phyloP scores from a whole-genome alignment of 768 basidiomycete genomes.

The Tylopilus sp. region DNA sequence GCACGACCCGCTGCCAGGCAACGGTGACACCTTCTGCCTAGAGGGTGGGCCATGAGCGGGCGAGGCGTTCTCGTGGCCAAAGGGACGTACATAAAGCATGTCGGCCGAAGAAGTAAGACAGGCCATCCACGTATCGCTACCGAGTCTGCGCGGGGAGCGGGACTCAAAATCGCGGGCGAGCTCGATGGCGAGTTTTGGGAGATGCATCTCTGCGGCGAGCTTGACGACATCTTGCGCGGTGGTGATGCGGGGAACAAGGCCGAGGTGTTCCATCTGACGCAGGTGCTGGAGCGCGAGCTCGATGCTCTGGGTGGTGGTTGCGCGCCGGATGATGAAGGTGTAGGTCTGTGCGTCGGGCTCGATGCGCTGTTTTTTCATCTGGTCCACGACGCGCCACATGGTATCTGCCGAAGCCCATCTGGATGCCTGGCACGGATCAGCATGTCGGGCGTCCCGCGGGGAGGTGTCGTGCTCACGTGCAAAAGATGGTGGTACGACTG shows the following conservation, averaged over 20 bases:
- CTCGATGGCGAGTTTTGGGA: conserved; percentile 69
- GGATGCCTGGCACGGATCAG: conserved; percentile 41
- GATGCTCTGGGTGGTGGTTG: conserved; percentile 45
- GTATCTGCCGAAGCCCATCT: conserved; percentile 35
- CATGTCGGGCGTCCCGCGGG: too few relatives aligned
- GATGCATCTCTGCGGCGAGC: conserved; percentile 49
- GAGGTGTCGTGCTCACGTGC: conserved; percentile 40
- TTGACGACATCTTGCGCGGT: conserved; percentile 51
- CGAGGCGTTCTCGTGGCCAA: neutral
- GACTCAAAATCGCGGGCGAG: conserved; percentile 60
- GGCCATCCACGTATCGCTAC: conserved; percentile 56
- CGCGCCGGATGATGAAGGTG: conserved; percentile 48
- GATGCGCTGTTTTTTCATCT: conserved; percentile 51
- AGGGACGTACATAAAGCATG: conserved; percentile 61
- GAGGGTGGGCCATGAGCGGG: neutral
- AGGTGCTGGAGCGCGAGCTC: conserved; percentile 65
- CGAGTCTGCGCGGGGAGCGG: conserved; percentile 49
- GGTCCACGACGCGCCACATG: conserved; percentile 49
- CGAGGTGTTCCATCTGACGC: conserved; percentile 51
- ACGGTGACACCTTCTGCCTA: conserved; percentile 64
- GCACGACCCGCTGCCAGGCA: conserved; percentile 61
- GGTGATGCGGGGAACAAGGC: conserved; percentile 47
- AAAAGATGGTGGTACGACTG: conserved; percentile 59
- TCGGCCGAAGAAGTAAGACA: conserved; percentile 66
- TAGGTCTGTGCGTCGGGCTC: conserved; percentile 53